Conservation (phyloP, 768 basidiomycete genomes). For the Guyanaporus albipodus region DNA sequence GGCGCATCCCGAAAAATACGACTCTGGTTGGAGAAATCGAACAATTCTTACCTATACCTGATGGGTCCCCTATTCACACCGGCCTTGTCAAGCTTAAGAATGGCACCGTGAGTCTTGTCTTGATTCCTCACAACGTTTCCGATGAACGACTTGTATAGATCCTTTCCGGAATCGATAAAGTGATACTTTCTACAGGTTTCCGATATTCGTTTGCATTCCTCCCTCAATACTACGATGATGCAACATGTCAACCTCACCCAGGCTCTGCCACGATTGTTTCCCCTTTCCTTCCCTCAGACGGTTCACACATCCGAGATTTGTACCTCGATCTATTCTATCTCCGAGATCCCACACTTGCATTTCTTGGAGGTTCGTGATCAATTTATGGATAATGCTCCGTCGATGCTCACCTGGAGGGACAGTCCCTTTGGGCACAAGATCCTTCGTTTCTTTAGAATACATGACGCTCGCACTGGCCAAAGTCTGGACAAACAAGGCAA, state of each 20-base stretch:
- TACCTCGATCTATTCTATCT: constrained; percentile 14
- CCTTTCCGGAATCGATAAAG: constrained; percentile 1
- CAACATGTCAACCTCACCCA: neutral
- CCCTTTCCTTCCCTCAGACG: constrained; percentile 7
- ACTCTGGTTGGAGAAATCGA: constrained; percentile 14
- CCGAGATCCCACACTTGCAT: constrained; percentile 12
- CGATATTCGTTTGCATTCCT: constrained; percentile 15
- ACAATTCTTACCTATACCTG: constrained; percentile 2
- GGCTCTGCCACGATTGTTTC: neutral
- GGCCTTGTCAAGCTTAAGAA: constrained; percentile 12
- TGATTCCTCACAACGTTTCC: neutral
- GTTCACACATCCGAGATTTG: constrained; percentile 8
- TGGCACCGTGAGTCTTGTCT: constrained; percentile 5
- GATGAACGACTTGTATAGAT: neutral
- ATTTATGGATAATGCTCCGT: too few species aligned
- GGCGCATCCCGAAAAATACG: constrained; percentile 8
- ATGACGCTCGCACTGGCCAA: constrained; percentile 10
- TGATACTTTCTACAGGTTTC: constrained; percentile 12
- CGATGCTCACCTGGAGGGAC: too few species aligned
- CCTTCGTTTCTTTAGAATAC: neutral
- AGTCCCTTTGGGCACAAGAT: neutral
- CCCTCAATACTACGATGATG: constrained; percentile 12
- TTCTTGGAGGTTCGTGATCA: neutral
- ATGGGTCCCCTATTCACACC: constrained; percentile 11
- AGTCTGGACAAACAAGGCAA: constrained; percentile 13